phyloP scores from a whole-genome alignment of 2,329 filamentous ascomycete species.

The Monosporascus ibericus region DNA sequence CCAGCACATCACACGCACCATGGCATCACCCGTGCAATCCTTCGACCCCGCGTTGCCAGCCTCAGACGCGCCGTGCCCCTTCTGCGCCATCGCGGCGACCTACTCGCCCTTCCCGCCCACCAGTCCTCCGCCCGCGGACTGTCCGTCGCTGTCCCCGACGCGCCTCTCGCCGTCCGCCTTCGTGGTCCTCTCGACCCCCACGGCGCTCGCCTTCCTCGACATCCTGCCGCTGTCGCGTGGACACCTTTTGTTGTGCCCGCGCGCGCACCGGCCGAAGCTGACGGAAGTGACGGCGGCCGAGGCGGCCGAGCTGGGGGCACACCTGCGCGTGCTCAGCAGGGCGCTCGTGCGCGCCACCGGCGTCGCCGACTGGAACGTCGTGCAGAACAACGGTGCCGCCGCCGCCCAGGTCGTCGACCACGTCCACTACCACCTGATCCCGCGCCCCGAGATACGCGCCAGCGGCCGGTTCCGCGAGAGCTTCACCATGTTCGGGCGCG shows the following conservation, averaged over 20 bases:
- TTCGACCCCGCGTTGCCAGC: slow-evolving; percentile 31
- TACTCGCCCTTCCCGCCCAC: slow-evolving; percentile 43
- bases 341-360: slow-evolving; percentile 65
- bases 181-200: slow-evolving; percentile 70
- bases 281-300: slow-evolving; percentile 61
- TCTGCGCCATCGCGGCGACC: slow-evolving; percentile 51
- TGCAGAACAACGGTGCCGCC: slow-evolving; percentile 88
- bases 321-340: slow-evolving; percentile 65
- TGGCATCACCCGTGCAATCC: slow-evolving; percentile 1
- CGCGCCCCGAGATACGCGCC: slow-evolving; percentile 62
- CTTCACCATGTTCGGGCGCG: slow-evolving; percentile 80
- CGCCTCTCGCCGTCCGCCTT: slow-evolving; percentile 38
- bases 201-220: slow-evolving; percentile 83
- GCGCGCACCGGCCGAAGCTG: slow-evolving; percentile 71
- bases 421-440: slow-evolving; percentile 92
- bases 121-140: slow-evolving; percentile 33
- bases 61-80: slow-evolving; percentile 45
- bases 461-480: slow-evolving; percentile 51
- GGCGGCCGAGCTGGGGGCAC: slow-evolving; percentile 59
- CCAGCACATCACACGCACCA: not conserved
- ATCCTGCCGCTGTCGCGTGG: slow-evolving; percentile 82
- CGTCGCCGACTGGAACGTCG: slow-evolving; percentile 85
- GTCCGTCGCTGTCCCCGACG: slow-evolving; percentile 22
- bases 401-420: slow-evolving; percentile 91
- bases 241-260: slow-evolving; percentile 76